phyloP scores from a whole-genome alignment of 352 stramenopile species.

The Globisporangium spinosum region DNA sequence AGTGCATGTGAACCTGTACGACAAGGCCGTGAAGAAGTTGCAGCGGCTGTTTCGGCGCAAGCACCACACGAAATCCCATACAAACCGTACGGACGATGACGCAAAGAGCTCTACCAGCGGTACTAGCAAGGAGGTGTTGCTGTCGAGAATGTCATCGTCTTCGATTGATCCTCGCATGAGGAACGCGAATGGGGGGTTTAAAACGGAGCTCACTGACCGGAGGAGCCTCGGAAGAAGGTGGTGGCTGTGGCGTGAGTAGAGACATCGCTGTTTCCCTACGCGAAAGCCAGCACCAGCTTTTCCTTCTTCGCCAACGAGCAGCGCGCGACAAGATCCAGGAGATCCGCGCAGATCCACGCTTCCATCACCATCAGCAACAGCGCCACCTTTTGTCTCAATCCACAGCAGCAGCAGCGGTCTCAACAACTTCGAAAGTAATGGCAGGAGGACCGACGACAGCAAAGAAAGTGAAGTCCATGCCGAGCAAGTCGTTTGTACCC shows the following conservation, averaged over 20 bases:
- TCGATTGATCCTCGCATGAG: neutral
- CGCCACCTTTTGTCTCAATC: neutral
- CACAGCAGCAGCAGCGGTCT: neutral
- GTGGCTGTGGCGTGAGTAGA: neutral
- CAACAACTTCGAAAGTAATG: neutral
- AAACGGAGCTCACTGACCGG: neutral
- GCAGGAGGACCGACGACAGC: neutral
- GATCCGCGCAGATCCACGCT: constrained; percentile 24
- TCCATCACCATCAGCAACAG: neutral
- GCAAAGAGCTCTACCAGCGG: neutral
- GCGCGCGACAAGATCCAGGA: constrained; percentile 22
- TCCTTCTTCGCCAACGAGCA: constrained; percentile 10
- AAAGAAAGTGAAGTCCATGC: constrained; percentile 20
- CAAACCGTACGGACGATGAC: neutral
- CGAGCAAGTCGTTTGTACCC: constrained; percentile 6
- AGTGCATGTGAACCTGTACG: constrained; percentile 58
- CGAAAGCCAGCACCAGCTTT: constrained; percentile 11
- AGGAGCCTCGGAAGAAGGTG: neutral
- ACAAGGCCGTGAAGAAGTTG: constrained; percentile 48
- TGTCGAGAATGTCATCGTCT: neutral
- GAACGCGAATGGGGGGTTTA: neutral
- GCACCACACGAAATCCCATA: constrained; percentile 13
- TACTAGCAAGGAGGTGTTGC: neutral
- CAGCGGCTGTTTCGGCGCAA: constrained; percentile 62
- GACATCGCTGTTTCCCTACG: neutral